phyloP scores from a whole-genome alignment of 306 rosid genomes.

The Dicorynia guianensis region DNA sequence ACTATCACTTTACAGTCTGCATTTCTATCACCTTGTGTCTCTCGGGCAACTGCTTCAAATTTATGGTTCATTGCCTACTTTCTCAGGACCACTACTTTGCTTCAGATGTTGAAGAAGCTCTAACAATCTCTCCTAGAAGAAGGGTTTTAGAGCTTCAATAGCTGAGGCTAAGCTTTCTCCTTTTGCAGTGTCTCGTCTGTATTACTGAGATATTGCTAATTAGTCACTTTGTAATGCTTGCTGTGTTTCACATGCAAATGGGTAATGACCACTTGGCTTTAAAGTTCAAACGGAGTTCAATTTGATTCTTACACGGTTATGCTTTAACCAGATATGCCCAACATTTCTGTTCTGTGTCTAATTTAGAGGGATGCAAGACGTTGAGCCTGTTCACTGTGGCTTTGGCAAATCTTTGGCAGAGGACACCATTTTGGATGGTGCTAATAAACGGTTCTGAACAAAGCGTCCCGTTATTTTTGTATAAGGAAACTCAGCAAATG shows the following conservation, averaged over 20 bases:
- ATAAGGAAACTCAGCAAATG: no score
- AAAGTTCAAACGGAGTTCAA: not conserved
- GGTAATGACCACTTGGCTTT: not conserved
- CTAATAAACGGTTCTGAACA: not conserved
- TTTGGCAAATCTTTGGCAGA: not conserved
- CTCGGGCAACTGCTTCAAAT: not conserved
- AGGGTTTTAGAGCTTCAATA: not conserved
- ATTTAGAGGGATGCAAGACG: not conserved
- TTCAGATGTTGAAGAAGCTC: not conserved
- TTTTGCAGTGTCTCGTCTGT: no score
- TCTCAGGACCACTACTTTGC: conserved; percentile 11
- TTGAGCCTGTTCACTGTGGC: not conserved
- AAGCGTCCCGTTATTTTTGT: no score
- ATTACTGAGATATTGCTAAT: no score
- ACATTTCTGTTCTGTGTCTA: not conserved
- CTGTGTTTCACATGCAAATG: not conserved
- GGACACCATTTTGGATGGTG: not conserved
- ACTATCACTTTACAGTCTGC: conserved; percentile 23
- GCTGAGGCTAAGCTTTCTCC: not conserved
- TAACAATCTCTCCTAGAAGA: not conserved
- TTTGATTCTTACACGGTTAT: not conserved
- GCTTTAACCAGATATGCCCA: not conserved
- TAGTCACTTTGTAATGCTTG: no score
- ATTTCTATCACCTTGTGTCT: not conserved
- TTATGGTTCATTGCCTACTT: not conserved